These are phyloP conservation scores for Entomortierella parvispora DNA, from an alignment of 192 early-diverging fungal genomes.

Conservation along the genomic window DNA sequence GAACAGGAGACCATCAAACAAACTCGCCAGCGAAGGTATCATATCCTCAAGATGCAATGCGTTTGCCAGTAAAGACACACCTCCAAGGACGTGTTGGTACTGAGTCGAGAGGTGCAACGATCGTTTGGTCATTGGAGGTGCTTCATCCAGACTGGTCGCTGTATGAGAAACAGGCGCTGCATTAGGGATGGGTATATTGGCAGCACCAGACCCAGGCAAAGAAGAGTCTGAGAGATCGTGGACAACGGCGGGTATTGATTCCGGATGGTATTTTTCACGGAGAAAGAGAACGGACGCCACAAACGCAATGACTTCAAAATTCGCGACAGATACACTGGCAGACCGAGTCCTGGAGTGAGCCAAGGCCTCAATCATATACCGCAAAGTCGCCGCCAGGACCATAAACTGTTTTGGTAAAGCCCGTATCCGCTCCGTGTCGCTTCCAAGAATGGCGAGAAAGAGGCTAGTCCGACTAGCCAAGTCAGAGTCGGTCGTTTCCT, in stretches of 20 bases:
- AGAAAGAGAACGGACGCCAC: conserved; percentile 54
- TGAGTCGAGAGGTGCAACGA: conserved; percentile 58
- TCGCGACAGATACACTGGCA: conserved; percentile 34
- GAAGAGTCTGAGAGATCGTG: background rate
- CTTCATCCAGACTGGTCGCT: conserved; percentile 11
- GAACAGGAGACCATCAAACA: conserved; percentile 51
- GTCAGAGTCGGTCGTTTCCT: conserved; percentile 8
- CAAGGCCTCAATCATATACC: conserved; percentile 54
- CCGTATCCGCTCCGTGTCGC: conserved; percentile 23
- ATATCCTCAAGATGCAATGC: conserved; percentile 45
- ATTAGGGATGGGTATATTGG: too few relatives aligned
- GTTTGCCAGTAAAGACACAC: conserved; percentile 52
- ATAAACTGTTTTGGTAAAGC: conserved; percentile 29
- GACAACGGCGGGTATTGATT: conserved; percentile 6
- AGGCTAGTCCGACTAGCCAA: conserved; percentile 41
- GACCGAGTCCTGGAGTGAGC: conserved; percentile 46
- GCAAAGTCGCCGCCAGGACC: conserved; percentile 47
- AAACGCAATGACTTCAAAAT: conserved; percentile 60
- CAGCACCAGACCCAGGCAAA: too few relatives aligned
- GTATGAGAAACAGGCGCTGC: too few relatives aligned
- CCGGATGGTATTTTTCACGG: conserved; percentile 34
- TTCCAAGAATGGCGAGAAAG: conserved; percentile 35
- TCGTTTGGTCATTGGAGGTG: conserved; percentile 49
- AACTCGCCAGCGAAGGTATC: conserved; percentile 16
- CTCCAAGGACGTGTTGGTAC: conserved; percentile 51